A percentile compares a stretch with the other conserved stretches of the same genome.
phyloP scores from a whole-genome alignment of 805 yeast genomes.

The Kazachstania kunashirensis region DNA sequence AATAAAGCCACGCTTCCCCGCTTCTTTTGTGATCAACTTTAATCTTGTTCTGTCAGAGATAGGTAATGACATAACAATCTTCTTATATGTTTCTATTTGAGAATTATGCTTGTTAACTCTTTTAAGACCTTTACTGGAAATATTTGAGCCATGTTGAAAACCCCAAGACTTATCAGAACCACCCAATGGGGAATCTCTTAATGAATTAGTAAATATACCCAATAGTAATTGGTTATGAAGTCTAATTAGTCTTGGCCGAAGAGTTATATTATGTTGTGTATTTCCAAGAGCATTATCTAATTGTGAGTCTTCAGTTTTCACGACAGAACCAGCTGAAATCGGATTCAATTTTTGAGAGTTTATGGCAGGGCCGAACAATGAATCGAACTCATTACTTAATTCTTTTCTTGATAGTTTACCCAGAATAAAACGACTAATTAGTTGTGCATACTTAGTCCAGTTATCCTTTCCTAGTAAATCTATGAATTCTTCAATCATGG shows the following conservation, averaged over 20 bases:
- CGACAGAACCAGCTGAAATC: not conserved
- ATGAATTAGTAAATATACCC: conserved; percentile 74
- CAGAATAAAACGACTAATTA: conserved; percentile 62
- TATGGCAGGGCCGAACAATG: conserved; percentile 34
- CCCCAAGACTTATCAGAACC: conserved; percentile 59
- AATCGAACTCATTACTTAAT: conserved; percentile 47
- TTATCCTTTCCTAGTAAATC: conserved; percentile 53
- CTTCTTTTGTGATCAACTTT: conserved; percentile 71
- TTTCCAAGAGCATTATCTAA: not conserved
- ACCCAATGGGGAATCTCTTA: conserved; percentile 64
- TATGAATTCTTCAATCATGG: conserved; percentile 64
- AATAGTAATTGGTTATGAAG: conserved; percentile 76
- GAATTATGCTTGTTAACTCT: conserved; percentile 40
- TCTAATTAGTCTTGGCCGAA: conserved; percentile 17
- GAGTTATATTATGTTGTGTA: not conserved
- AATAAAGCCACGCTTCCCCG: conserved; percentile 70
- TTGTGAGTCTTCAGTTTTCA: not conserved
- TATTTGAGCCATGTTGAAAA: conserved; percentile 38
- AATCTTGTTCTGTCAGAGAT: conserved; percentile 76
- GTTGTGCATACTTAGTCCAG: conserved; percentile 82
- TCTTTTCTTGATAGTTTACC: conserved; percentile 76
- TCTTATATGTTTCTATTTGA: conserved; percentile 74
- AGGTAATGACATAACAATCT: conserved; percentile 78
- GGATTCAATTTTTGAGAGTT: not conserved
- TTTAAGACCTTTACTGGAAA: conserved; percentile 35